phyloP scores from a whole-genome alignment of 805 yeast genomes.

The Candida sphagnicola region DNA sequence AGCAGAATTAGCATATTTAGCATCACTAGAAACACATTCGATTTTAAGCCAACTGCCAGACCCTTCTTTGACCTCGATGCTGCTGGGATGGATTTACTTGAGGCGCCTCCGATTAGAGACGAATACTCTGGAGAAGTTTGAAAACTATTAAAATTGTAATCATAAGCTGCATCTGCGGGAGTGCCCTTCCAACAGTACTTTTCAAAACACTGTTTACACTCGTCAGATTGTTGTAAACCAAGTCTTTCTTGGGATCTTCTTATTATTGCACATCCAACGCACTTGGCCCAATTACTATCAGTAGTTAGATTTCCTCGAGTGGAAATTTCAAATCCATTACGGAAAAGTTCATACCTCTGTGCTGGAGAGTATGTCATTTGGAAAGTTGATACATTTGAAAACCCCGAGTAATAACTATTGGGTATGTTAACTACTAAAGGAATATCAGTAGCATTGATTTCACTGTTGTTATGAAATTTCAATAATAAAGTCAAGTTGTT shows the following conservation, averaged over 20 bases:
- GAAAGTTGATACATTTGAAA: conserved; percentile 71
- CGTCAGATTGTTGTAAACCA: conserved; percentile 56
- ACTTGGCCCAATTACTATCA: conserved; percentile 65
- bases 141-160: background rate
- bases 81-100: background rate
- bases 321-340: conserved; percentile 71
- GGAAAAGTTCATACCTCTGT: conserved; percentile 56
- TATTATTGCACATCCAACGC: conserved; percentile 80
- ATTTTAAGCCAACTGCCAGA: too few relatives aligned
- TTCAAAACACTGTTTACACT: conserved; percentile 68
- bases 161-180: conserved; percentile 13
- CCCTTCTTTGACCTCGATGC: background rate
- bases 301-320: conserved; percentile 63
- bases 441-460: conserved; percentile 40
- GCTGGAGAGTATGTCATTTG: conserved; percentile 57
- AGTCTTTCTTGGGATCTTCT: conserved; percentile 73
- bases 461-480: conserved; percentile 2
- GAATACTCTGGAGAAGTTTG: background rate
- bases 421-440: conserved; percentile 80
- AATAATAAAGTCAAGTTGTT: conserved; percentile 50
- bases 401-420: conserved; percentile 61
- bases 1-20: too few relatives aligned
- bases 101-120: background rate
- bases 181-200: conserved; percentile 75
- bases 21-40: too few relatives aligned